These are phyloP conservation scores for Spathaspora sp. DNA, from an alignment of 1,139 yeast species.

Conservation along the genomic window DNA sequence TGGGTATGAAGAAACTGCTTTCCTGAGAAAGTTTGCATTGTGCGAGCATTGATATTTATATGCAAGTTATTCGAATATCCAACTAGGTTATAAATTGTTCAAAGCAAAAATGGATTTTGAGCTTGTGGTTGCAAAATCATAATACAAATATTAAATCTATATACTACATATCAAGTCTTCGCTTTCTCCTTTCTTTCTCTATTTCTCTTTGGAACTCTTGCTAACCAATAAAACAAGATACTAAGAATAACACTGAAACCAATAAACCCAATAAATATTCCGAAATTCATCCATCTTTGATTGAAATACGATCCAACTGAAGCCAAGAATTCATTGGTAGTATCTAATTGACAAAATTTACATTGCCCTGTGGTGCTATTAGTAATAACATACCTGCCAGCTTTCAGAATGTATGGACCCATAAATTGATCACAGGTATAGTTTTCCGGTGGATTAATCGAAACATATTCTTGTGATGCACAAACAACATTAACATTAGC, in stretches of 20 bases:
- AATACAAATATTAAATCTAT: too few relatives aligned
- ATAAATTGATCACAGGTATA: slow-evolving; percentile 58
- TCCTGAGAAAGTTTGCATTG: too few relatives aligned
- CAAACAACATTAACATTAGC: slow-evolving; percentile 27
- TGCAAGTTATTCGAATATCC: too few relatives aligned
- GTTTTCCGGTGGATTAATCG: slow-evolving; percentile 41
- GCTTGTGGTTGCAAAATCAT: too few relatives aligned
- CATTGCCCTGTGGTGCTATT: slow-evolving; percentile 36
- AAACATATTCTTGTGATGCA: slow-evolving; percentile 24
- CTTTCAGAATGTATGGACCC: slow-evolving; percentile 37
- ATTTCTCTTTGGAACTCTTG: slow-evolving; percentile 67
- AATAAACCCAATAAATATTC: slow-evolving; percentile 51
- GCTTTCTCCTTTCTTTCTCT: slow-evolving; percentile 18
- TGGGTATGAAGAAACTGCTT: too few relatives aligned
- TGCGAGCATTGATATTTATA: too few relatives aligned
- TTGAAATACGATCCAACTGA: slow-evolving; percentile 41
- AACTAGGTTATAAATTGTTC: too few relatives aligned
- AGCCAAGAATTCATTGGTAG: slow-evolving; percentile 53
- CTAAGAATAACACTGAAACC: slow-evolving; percentile 53
- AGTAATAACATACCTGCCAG: slow-evolving; percentile 53
- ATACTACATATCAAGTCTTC: slow-evolving; percentile 4
- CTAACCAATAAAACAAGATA: slow-evolving; percentile 64
- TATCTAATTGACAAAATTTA: slow-evolving; percentile 48
- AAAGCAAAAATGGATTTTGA: too few relatives aligned
- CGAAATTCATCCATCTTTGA: slow-evolving; percentile 69